A percentile compares a stretch with the other conserved stretches of the same genome.
These are phyloP conservation scores for Lodderomyces elongisporus DNA, from an alignment of 1,139 yeast species.

Conservation along the genomic window DNA sequence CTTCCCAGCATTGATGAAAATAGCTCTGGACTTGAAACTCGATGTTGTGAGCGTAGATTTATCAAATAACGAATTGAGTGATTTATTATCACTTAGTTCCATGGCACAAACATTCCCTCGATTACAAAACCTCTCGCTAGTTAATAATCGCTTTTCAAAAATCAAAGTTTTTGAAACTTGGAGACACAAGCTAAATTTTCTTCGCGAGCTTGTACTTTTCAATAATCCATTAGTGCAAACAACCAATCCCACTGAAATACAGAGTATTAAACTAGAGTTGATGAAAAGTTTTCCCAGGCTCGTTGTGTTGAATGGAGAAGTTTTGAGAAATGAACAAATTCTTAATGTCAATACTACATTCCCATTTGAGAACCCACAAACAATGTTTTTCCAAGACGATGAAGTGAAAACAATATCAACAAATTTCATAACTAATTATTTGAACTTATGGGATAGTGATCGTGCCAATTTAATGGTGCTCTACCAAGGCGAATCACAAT, in stretches of 20 bases:
- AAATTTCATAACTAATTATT: conserved; percentile 67
- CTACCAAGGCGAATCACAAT: conserved; percentile 80
- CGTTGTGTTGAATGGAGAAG: conserved; percentile 70
- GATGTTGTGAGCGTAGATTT: conserved; percentile 72
- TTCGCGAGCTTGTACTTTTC: conserved; percentile 69
- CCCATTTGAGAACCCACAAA: conserved; percentile 45
- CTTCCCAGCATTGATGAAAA: conserved; percentile 86
- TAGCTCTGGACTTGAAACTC: conserved; percentile 55
- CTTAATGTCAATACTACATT: conserved; percentile 48
- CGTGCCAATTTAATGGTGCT: conserved; percentile 64
- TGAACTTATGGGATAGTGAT: conserved; percentile 77
- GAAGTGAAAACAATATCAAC: conserved; percentile 68
- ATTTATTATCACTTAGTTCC: conserved; percentile 56
- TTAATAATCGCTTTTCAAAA: conserved; percentile 62
- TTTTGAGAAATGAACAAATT: conserved; percentile 67
- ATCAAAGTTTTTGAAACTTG: conserved; percentile 65
- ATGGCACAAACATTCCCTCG: conserved; percentile 72
- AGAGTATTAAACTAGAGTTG: conserved; percentile 56
- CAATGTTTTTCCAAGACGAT: conserved; percentile 74
- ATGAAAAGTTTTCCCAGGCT: conserved; percentile 73
- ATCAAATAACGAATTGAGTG: conserved; percentile 63
- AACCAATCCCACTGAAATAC: conserved; percentile 27
- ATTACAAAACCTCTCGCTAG: conserved; percentile 72
- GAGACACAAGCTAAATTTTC: conserved; percentile 66
- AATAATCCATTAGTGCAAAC: conserved; percentile 68